Base-by-base conservation (phyloP, 2,329 filamentous ascomycete species). In the Pezicula carpinea region DNA sequence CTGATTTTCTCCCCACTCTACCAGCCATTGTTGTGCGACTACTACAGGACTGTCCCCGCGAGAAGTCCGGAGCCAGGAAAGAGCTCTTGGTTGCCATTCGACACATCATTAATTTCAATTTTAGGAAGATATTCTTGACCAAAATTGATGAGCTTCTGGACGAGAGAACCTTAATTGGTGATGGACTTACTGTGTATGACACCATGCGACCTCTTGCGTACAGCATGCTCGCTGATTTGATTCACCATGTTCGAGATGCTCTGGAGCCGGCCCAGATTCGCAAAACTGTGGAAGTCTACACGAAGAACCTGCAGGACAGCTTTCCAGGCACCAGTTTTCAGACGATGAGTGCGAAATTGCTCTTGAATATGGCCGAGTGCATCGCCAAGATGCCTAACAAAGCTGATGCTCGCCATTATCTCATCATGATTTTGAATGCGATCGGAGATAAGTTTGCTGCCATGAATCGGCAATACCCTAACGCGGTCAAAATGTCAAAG, bases 21-120 rank as follows among this genome's bases (percentile, higher is more conserved):
- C 93, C 93, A 0, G 84, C 87, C 29, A 92, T 97, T 32, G 89
- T 97, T 3, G 89, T 99, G 6, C 82, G 93, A 5, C 71, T 99
- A 39, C 73, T 99, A 39, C 89, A 95, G 61, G 93, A 99, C 62
- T 97, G 93, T 50, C 93, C 93, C 0, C 77, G 92, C 42, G 93
- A 97, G 68, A 96, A 96, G 63, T 96, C 92, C 0, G 86, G 87
- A 3, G 89, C 92, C 1, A 80, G 95, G 15, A 99, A 99, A 65
- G 93, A 99, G 66, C 75, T 99, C 17, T 72, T 99, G 36, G 93
- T 99, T 44, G 95, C 93, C 0, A 96, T 99, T 49, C 81, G 95
- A 18, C 95, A 99, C 63, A 96, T 99, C 58, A 96, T 99, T 67
- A 99, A 97, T 69, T 97, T 97, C 70, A 97, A 97, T 63, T 97